Evolutionary conservation across 169 alveolate genomes (phyloP).

Genomic region (Theileria orientalis): DNA sequence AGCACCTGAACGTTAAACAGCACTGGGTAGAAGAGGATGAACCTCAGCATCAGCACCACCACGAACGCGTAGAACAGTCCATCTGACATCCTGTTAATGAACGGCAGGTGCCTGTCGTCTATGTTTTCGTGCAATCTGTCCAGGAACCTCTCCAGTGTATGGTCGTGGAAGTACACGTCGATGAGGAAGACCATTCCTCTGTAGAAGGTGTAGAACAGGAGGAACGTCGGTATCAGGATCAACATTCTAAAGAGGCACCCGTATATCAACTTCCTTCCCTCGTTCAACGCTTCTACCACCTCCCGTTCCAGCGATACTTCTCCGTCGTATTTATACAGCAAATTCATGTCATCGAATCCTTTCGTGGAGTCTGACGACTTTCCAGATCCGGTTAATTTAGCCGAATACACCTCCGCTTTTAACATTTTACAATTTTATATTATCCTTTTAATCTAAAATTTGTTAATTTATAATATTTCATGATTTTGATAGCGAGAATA

Average conservation of each 20-base stretch:
- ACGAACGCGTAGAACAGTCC: not conserved
- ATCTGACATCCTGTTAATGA: not conserved
- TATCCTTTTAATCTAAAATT: too few relatives aligned
- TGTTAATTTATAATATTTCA: too few relatives aligned
- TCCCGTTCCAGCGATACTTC: not conserved
- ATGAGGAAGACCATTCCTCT: conserved; percentile 4
- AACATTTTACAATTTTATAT: too few relatives aligned
- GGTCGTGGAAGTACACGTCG: conserved; percentile 2
- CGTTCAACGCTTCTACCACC: not conserved
- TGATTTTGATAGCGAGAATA: too few relatives aligned
- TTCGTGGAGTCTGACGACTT: too few relatives aligned
- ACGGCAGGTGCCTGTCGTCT: not conserved
- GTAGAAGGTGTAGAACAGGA: not conserved
- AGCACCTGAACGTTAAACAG: conserved; percentile 3
- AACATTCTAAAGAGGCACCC: not conserved
- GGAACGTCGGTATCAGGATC: not conserved
- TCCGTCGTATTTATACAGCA: too few relatives aligned
- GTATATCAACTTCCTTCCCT: not conserved
- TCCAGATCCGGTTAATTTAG: too few relatives aligned
- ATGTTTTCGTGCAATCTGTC: not conserved
- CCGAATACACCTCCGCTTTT: too few relatives aligned
- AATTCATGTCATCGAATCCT: too few relatives aligned
- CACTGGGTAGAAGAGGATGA: not conserved
- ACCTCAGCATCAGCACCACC: not conserved
- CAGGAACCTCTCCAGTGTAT: not conserved